Evolutionary conservation across 2,329 filamentous ascomycete genomes (phyloP).

Genomic region (Bimuria novae-zelandiae): DNA sequence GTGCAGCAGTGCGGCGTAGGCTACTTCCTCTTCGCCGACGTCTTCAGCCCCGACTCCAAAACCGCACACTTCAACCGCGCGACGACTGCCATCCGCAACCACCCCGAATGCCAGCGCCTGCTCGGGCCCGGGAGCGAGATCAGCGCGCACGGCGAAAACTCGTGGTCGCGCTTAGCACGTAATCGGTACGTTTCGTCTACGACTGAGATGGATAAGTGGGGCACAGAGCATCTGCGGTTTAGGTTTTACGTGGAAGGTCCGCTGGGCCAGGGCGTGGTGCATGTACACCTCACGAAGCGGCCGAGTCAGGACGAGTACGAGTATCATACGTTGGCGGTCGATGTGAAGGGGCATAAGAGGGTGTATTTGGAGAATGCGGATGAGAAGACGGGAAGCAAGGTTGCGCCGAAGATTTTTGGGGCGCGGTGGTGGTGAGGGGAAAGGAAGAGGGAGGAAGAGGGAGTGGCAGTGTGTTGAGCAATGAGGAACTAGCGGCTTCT

Average conservation of each 20-base stretch:
- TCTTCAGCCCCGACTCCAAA: slow-evolving; percentile 69
- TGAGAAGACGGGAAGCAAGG: slow-evolving; percentile 26
- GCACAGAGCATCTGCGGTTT: slow-evolving; percentile 81
- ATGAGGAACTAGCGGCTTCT: no score
- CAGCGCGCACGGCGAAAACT: slow-evolving; percentile 78
- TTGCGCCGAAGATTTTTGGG: slow-evolving; percentile 44
- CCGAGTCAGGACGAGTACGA: slow-evolving; percentile 69
- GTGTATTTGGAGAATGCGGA: slow-evolving; percentile 45
- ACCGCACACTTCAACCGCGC: slow-evolving; percentile 87
- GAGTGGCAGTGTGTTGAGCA: no score
- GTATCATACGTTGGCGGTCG: slow-evolving; percentile 80
- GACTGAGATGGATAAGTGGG: slow-evolving; percentile 70
- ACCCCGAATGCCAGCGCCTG: slow-evolving; percentile 71
- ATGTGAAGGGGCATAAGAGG: slow-evolving; percentile 69
- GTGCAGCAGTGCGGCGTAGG: slow-evolving; percentile 69
- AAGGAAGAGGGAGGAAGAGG: background rate
- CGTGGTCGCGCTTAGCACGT: slow-evolving; percentile 78
- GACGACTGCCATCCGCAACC: slow-evolving; percentile 75
- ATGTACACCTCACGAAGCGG: slow-evolving; percentile 76
- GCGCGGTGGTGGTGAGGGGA: slow-evolving; percentile 41
- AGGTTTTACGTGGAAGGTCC: slow-evolving; percentile 85
- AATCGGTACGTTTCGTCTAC: slow-evolving; percentile 66
- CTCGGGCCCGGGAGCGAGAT: slow-evolving; percentile 78
- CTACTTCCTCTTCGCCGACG: slow-evolving; percentile 44
- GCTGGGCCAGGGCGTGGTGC: slow-evolving; percentile 71